phyloP scores from a whole-genome alignment of 345 rosid species.

The Murraya koenigii region DNA sequence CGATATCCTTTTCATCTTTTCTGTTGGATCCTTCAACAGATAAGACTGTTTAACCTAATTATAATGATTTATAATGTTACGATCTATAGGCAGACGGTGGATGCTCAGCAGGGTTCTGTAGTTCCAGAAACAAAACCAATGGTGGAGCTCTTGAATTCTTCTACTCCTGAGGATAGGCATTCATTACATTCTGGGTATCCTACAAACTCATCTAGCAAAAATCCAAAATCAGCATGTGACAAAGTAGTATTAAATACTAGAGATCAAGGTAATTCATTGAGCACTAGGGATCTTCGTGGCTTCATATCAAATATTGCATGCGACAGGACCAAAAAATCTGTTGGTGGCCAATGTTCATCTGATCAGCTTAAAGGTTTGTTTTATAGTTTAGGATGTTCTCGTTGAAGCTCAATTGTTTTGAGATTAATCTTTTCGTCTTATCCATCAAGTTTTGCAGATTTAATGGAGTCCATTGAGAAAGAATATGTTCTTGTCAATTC shows the following conservation, averaged over 20 bases:
- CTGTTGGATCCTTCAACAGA: background rate
- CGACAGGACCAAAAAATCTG: conserved; percentile 36
- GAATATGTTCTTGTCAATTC: conserved; percentile 70
- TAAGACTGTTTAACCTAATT: conserved; percentile 8
- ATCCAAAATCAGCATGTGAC: conserved; percentile 25
- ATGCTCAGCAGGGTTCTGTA: conserved; percentile 21
- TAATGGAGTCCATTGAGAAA: conserved; percentile 63
- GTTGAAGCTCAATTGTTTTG: background rate
- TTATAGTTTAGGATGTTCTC: conserved; percentile 2
- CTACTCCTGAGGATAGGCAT: conserved; percentile 34
- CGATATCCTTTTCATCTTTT: background rate
- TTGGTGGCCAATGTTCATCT: conserved; percentile 32
- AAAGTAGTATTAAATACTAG: conserved; percentile 3
- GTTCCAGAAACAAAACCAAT: conserved; percentile 19
- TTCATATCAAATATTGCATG: conserved; percentile 7
- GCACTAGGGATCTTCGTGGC: conserved; percentile 17
- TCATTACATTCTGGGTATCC: conserved; percentile 21
- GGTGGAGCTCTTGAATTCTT: conserved; percentile 30
- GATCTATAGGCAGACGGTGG: conserved; percentile 41
- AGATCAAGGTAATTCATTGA: conserved; percentile 22
- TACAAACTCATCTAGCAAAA: conserved; percentile 10
- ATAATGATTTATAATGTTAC: conserved; percentile 19
- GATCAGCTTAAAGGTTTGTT: conserved; percentile 46
- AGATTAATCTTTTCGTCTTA: conserved; percentile 20
- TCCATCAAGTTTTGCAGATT: conserved; percentile 45